Base-by-base conservation (phyloP, 1,284 basidiomycete genomes). In the Mixia osmundae region DNA sequence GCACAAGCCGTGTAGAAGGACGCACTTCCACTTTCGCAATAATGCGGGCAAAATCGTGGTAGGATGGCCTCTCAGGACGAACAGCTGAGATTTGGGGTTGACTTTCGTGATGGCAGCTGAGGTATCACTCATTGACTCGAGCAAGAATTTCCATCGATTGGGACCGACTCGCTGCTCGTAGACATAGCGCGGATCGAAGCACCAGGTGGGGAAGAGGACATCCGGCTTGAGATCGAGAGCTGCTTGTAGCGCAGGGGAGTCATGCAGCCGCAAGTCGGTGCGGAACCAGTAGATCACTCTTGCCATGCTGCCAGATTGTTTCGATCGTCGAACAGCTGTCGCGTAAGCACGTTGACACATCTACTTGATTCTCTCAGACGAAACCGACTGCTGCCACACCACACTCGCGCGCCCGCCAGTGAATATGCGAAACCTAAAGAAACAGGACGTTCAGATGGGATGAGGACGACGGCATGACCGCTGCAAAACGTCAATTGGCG, bases 201-300 rank as follows among this genome's bases (percentile, higher is more conserved):
- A 54, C 53, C 53, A 58, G 15, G 37, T 30, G 12, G 62, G 61
- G 44, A 58, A 62, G 41, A 63, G 55, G 0, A 52, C 48, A 20
- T 57, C 50, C 18, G 61, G 56, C 8, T 55, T 50, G 18, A 64
- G 50, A 12, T 49, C 50, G 9, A 64, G 48, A 1, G 61, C 62
- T 19, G 54, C 54, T 21, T 50, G 47, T 8, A 65, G 52, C 0
- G 62, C 61, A 4, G 63, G 63, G 5, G 61, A 63, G 37, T 65
- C 64, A 46, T 62, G 60, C 15, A 63, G 46, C 27, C 65, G 57
- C 24, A 65, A 50, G 48, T 67, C 64, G 18, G 63, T 61, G 24
- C 62, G 50, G 51, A 62, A 64, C 62, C 61, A 63, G 45, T 61
- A 60, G 8, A 65, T 41, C 3, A 62, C 57, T 25, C 58, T 19